Conservation (phyloP, 2,329 filamentous ascomycete genomes). For the Pleomassaria siparia region DNA sequence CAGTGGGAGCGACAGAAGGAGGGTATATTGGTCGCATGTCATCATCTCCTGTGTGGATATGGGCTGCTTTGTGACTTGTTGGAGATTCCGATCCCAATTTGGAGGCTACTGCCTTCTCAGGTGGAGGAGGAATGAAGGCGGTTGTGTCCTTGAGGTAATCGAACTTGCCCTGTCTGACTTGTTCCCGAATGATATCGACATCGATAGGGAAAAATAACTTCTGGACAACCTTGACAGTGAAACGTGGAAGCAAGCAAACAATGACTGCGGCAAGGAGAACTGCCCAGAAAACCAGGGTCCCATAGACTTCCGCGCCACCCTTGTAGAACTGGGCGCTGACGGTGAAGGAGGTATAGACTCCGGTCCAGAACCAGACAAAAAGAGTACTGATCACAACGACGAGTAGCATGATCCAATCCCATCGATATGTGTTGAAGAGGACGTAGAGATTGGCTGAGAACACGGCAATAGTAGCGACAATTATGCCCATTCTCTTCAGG, state of each 20-base stretch:
- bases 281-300: conserved; percentile 83
- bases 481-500: conserved; percentile 80
- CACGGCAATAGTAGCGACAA: conserved; percentile 81
- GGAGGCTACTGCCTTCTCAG: conserved; percentile 50
- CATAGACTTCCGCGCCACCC: conserved; percentile 76
- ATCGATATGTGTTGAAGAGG: conserved; percentile 92
- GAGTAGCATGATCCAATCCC: conserved; percentile 94
- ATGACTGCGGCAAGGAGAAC: conserved; percentile 76
- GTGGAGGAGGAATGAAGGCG: conserved; percentile 50
- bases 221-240: conserved; percentile 81
- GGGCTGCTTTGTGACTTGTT: conserved; percentile 37
- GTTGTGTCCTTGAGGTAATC: conserved; percentile 66
- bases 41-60: conserved; percentile 66
- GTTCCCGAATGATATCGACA: conserved; percentile 92
- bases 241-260: conserved; percentile 83
- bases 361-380: conserved; percentile 94
- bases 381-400: conserved; percentile 81
- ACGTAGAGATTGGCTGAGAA: conserved; percentile 93
- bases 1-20: conserved; percentile 78
- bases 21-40: conserved; percentile 92
- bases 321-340: conserved; percentile 70
- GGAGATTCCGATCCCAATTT: conserved; percentile 61
- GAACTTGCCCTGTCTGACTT: conserved; percentile 81
- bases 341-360: conserved; percentile 71
- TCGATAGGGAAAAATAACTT: conserved; percentile 94